Percentiles rank a stretch among this genome's conserved stretches.
phyloP scores from a whole-genome alignment of 768 basidiomycete species.

The Serendipita sp. region DNA sequence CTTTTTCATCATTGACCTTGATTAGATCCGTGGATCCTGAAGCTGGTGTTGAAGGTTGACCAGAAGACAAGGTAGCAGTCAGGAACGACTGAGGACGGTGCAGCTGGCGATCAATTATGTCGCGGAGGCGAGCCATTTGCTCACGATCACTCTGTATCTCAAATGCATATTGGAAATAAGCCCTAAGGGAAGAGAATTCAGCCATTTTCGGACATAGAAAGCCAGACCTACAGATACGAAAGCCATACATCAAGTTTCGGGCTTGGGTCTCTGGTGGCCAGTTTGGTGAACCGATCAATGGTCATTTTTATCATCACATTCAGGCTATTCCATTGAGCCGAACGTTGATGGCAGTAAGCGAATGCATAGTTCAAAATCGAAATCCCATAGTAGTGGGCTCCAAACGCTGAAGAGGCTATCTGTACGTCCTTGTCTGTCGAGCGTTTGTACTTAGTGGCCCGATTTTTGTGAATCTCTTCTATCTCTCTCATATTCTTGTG shows the following conservation, averaged over 20 bases:
- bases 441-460: not conserved
- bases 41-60: too few relatives aligned
- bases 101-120: not conserved
- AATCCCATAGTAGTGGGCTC: not conserved
- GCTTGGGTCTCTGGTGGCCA: not conserved
- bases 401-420: not conserved
- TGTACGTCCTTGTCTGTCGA: not conserved
- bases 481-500: not conserved
- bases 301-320: not conserved
- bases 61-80: too few relatives aligned
- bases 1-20: too few relatives aligned
- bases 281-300: not conserved
- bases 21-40: too few relatives aligned
- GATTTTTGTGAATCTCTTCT: not conserved
- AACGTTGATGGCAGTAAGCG: not conserved
- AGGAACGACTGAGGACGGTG: not conserved
- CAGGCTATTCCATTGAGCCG: not conserved
- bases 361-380: slow-evolving; percentile 2
- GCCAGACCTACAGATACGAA: not conserved
- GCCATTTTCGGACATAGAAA: not conserved
- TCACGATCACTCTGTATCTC: slow-evolving; percentile 1
- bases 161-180: not conserved
- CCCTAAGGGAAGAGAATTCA: not conserved
- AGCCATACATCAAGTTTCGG: not conserved
- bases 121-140: not conserved